A percentile compares a stretch with the other conserved stretches of the same genome.
phyloP scores from a whole-genome alignment of 1,284 basidiomycete genomes.

The Trichosporon asahii region DNA sequence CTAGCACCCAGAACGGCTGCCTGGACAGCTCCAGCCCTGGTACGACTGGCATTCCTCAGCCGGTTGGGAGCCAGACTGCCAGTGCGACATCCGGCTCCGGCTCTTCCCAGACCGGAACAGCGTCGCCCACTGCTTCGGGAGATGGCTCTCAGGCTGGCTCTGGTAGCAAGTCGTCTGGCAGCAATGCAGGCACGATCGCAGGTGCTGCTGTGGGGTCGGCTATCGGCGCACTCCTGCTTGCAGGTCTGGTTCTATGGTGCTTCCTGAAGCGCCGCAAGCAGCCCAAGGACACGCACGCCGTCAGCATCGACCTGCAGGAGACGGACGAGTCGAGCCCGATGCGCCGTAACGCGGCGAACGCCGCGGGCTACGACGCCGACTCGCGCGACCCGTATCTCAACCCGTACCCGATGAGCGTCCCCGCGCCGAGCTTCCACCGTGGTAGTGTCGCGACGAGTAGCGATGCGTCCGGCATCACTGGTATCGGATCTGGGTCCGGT shows the following conservation, averaged over 20 bases:
- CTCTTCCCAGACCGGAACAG: not conserved
- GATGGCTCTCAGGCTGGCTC: not conserved
- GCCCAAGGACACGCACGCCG: not conserved
- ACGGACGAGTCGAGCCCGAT: conserved; percentile 5
- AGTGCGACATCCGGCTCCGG: not conserved
- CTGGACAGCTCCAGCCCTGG: conserved; percentile 30
- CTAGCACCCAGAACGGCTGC: conserved; percentile 28
- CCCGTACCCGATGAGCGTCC: conserved; percentile 3
- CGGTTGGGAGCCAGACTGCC: not conserved
- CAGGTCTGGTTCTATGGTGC: not conserved
- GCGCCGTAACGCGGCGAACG: not conserved
- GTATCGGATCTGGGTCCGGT: not conserved
- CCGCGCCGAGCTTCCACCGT: not conserved
- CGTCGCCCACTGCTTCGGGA: not conserved
- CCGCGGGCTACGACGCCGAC: not conserved
- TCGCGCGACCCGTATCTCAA: not conserved
- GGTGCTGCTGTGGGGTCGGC: not conserved
- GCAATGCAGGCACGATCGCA: not conserved
- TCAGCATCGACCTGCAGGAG: conserved; percentile 5
- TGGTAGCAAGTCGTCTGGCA: not conserved
- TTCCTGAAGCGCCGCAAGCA: not conserved
- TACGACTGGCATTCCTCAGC: not conserved
- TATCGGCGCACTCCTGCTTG: not conserved
- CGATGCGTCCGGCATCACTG: not conserved
- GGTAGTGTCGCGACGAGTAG: not conserved